These are phyloP conservation scores for Talaromyces atroroseus DNA, from an alignment of 2,329 filamentous ascomycete genomes.

Conservation along the genomic window DNA sequence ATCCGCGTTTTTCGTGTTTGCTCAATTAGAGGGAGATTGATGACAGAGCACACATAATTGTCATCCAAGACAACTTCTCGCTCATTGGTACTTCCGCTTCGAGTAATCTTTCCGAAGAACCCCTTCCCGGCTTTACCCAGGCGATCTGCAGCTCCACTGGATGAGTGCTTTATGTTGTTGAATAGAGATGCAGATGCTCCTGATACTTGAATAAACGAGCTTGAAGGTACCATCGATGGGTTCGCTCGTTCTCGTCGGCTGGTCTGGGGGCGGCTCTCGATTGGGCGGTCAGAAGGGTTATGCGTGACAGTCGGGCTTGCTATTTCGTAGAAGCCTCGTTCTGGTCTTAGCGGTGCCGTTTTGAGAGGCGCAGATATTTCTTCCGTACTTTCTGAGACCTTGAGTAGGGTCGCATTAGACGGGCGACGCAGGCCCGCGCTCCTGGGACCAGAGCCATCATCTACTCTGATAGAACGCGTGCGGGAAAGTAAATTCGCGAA, in stretches of 20 bases:
- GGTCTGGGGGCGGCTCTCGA: constrained; percentile 25
- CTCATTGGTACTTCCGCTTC: constrained; percentile 64
- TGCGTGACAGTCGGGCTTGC: constrained; percentile 61
- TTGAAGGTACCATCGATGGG: constrained; percentile 38
- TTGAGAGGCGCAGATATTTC: constrained; percentile 45
- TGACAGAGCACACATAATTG: constrained; percentile 76
- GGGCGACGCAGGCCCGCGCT: constrained; percentile 29
- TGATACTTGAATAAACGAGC: constrained; percentile 44
- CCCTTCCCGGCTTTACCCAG: constrained; percentile 70
- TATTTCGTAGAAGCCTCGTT: constrained; percentile 63
- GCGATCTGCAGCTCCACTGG: constrained; percentile 66
- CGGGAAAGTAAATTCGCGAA: constrained; percentile 42
- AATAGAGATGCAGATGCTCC: constrained; percentile 61
- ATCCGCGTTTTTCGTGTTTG: constrained; percentile 89
- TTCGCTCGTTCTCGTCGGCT: constrained; percentile 29
- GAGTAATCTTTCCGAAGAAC: constrained; percentile 70
- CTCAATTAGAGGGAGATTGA: constrained; percentile 79
- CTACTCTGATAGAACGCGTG: constrained; percentile 40
- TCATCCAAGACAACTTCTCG: constrained; percentile 69
- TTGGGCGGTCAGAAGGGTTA: constrained; percentile 64
- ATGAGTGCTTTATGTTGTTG: constrained; percentile 66
- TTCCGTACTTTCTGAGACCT: constrained; percentile 14
- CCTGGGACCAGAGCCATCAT: constrained; percentile 34
- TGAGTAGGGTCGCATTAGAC: constrained; percentile 33
- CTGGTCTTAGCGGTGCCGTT: constrained; percentile 61